Percentiles rank a stretch among this genome's conserved stretches.
These are phyloP conservation scores for Botrytis pseudocinerea DNA, from an alignment of 2,329 filamentous ascomycete species.

Conservation along the genomic window DNA sequence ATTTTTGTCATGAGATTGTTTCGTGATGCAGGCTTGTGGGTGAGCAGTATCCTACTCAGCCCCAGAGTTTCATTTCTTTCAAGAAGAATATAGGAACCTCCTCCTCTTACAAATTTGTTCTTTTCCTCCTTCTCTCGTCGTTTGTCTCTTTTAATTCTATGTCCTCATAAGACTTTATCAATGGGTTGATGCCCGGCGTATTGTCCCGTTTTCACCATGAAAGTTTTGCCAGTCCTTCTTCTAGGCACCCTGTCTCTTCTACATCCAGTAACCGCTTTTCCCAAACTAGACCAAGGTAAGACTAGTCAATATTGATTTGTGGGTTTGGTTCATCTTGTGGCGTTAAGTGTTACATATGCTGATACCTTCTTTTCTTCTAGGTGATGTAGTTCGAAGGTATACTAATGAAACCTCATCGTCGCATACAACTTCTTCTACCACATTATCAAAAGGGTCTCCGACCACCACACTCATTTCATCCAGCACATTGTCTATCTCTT, in stretches of 20 bases:
- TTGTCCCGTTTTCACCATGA: constrained; percentile 30
- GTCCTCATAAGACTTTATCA: constrained; percentile 7
- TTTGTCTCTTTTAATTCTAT: constrained; percentile 18
- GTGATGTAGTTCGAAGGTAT: constrained; percentile 13
- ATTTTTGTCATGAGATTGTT: constrained; percentile 18
- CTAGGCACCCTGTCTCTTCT: constrained; percentile 29
- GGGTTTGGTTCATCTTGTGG: constrained; percentile 18
- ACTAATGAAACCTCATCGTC: constrained; percentile 17
- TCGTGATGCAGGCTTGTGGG: constrained; percentile 15
- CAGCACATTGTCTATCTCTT: constrained; percentile 15
- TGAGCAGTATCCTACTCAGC: constrained; percentile 19
- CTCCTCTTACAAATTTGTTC: constrained; percentile 13
- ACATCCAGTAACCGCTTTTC: constrained; percentile 26
- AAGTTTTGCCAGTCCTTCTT: constrained; percentile 25
- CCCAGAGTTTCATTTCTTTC: constrained; percentile 15
- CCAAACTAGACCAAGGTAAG: constrained; percentile 20
- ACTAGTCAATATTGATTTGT: constrained; percentile 11
- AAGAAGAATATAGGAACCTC: constrained; percentile 22
- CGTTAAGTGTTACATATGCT: constrained; percentile 20
- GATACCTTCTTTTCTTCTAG: constrained; percentile 7
- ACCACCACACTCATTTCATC: constrained; percentile 18
- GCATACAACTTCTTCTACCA: constrained; percentile 16
- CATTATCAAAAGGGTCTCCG: constrained; percentile 22
- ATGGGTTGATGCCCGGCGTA: constrained; percentile 16
- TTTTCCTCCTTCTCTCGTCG: constrained; percentile 19